These are phyloP conservation scores for Vigna nakashimae DNA, from an alignment of 306 rosid species.

Conservation along the genomic window DNA sequence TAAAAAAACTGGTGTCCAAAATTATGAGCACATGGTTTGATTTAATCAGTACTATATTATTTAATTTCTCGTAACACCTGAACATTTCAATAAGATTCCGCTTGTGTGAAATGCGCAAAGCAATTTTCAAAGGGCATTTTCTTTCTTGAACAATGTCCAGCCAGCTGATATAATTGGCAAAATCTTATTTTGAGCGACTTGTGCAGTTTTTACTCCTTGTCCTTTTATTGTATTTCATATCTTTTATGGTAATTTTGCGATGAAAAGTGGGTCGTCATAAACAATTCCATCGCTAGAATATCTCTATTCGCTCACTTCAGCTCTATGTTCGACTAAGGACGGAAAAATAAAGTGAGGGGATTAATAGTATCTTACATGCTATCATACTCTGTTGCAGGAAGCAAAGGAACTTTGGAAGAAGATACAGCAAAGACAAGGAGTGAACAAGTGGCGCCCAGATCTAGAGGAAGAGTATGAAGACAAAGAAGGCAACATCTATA, in stretches of 20 bases:
- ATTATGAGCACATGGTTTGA: neutral
- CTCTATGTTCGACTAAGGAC: neutral
- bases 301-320: neutral
- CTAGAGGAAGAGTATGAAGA: conserved; percentile 99
- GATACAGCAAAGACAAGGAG: conserved; percentile 90
- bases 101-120: neutral
- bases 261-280: neutral
- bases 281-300: neutral
- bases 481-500: conserved; percentile 96
- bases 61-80: neutral
- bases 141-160: neutral
- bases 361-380: conserved; percentile 20
- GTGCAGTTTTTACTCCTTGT: neutral
- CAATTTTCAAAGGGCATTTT: conserved; percentile 17
- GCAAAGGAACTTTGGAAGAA: conserved; percentile 95
- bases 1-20: conserved; percentile 15
- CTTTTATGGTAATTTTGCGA: neutral
- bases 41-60: neutral
- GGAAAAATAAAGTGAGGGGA: no score
- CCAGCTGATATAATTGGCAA: neutral
- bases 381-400: conserved; percentile 66
- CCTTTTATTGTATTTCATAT: neutral
- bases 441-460: conserved; percentile 98
- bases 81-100: neutral
- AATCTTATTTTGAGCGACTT: conserved; percentile 7